These are phyloP conservation scores for Simmondsia chinensis DNA, from an alignment of 148 eudicot genomes.

Conservation along the genomic window DNA sequence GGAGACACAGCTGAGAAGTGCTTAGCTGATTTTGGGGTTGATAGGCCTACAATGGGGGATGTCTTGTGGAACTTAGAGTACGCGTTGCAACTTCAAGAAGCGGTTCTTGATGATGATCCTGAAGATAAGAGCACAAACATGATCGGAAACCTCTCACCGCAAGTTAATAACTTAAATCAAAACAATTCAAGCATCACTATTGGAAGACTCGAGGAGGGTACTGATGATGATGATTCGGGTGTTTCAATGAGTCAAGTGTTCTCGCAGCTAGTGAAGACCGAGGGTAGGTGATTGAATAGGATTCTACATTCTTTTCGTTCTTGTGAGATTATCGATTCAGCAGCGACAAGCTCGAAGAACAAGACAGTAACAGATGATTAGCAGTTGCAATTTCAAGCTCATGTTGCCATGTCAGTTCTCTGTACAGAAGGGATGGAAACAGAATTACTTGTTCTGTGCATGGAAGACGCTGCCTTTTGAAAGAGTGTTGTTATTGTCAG, in stretches of 20 bases:
- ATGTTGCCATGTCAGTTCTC: too few species aligned
- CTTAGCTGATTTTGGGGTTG: conserved; percentile 82
- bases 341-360: too few species aligned
- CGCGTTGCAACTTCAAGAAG: conserved; percentile 78
- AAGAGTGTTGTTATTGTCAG: too few species aligned
- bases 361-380: too few species aligned
- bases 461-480: too few species aligned
- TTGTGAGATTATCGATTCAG: too few species aligned
- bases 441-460: too few species aligned
- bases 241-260: conserved; percentile 80
- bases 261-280: conserved; percentile 72
- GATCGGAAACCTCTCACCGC: conserved; percentile 59
- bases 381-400: too few species aligned
- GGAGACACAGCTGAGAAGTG: conserved; percentile 94
- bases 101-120: conserved; percentile 46
- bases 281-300: conserved; percentile 20
- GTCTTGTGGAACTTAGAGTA: conserved; percentile 93
- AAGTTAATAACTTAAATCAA: conserved; percentile 35
- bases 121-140: conserved; percentile 63
- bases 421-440: too few species aligned
- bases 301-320: not conserved
- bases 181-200: conserved; percentile 26
- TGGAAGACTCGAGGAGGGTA: conserved; percentile 23
- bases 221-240: conserved; percentile 47
- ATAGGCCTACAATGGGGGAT: conserved; percentile 94